Evolutionary conservation across 192 early-diverging fungal species (phyloP), one percentile per base, ranked within the genome.

Genomic region (Backusella liffmaniae): DNA sequence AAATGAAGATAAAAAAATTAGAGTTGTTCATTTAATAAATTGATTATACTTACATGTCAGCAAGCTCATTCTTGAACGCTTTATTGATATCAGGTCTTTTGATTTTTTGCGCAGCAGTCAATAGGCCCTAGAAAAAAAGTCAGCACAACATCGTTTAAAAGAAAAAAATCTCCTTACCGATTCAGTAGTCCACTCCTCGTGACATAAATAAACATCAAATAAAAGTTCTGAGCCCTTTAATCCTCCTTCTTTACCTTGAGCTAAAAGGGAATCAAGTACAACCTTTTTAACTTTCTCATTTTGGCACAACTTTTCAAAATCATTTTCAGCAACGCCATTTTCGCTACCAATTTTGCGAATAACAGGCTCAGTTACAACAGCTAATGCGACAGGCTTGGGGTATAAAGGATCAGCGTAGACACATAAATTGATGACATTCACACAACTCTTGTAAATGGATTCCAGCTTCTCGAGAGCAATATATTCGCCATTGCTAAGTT

Each of bases 381-480:
- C 85, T 13, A 98, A 59, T 4, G 94, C 95, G 18, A 96, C 88
- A 26, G 92, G 90, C 70, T 88, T 88, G 66, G 81, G 72, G 84
- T 92, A 83, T 66, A 90, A 87, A 36, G 93, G 86, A 83, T 95
- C 91, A 46, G 90, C 92, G 70, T 88, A 89, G 12, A 95, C 88
- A 73, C 90, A 91, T 49, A 94, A 88, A 81, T 95, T 96, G 81
- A 84, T 86, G 30, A 97, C 90, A 72, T 86, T 89, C 26, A 83
- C 49, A 30, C 88, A 89, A 56, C 86, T 89, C 80, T 92, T 90
- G 90, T 98, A 98, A 16, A 93, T 87, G 9, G 94, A 88, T 84
- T 98, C 97, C 30, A 98, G 84, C 80, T 94, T 94, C 84, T 98
- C 97, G 49, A 98, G 84, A 30, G 97, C 97, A 80, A 98, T 92